Conservation (phyloP, 1,139 yeast species). For the Suhomyces panamericanus region DNA sequence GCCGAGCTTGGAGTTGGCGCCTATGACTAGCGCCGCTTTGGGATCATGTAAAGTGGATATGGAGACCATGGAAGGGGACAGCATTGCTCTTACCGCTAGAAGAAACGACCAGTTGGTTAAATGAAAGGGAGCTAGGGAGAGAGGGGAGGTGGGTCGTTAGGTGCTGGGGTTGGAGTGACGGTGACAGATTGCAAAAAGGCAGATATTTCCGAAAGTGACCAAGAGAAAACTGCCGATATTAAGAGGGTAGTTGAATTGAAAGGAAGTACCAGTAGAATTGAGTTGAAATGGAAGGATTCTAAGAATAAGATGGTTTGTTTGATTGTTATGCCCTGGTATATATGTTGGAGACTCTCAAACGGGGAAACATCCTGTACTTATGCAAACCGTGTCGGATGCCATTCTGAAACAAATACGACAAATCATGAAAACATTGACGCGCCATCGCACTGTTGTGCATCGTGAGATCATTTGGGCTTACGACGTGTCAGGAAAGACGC, state of each 20-base stretch:
- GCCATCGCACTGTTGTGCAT: not conserved
- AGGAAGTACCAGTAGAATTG: not conserved
- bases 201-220: too few relatives aligned
- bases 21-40: slow-evolving; percentile 45
- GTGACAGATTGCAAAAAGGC: too few relatives aligned
- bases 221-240: too few relatives aligned
- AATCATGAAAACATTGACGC: not conserved
- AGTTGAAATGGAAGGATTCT: not conserved
- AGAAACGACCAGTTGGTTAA: not conserved
- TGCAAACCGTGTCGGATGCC: slow-evolving; percentile 3
- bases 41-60: slow-evolving; percentile 16
- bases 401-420: not conserved
- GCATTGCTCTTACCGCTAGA: not conserved
- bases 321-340: not conserved
- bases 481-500: not conserved
- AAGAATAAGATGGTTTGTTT: too few relatives aligned
- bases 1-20: slow-evolving; percentile 72
- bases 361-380: slow-evolving; percentile 2
- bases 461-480: not conserved
- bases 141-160: not conserved
- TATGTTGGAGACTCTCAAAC: not conserved
- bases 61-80: slow-evolving; percentile 1
- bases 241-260: too few relatives aligned
- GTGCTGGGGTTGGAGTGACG: too few relatives aligned
- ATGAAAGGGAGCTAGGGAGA: not conserved